phyloP scores from a whole-genome alignment of 1,284 basidiomycete species.

The Sphaerobolus stellatus region DNA sequence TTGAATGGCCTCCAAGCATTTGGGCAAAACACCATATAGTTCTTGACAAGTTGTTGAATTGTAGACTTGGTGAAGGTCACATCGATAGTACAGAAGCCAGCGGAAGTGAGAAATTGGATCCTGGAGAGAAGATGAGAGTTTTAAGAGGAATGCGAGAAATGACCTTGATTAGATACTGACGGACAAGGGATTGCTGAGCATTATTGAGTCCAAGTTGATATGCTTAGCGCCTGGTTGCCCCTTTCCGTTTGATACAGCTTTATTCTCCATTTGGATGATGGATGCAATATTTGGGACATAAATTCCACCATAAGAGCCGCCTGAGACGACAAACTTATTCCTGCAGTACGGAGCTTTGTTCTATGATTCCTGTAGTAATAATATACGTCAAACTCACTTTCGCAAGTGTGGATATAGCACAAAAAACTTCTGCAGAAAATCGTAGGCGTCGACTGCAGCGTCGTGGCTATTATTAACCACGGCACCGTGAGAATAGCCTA shows the following conservation, averaged over 20 bases:
- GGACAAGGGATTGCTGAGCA: slow-evolving; percentile 34
- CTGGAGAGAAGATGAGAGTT: slow-evolving; percentile 15
- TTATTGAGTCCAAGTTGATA: slow-evolving; percentile 34
- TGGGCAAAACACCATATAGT: slow-evolving; percentile 22
- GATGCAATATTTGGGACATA: slow-evolving; percentile 36
- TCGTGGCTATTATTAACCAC: slow-evolving; percentile 29
- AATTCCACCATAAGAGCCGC: slow-evolving; percentile 36
- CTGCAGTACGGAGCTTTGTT: slow-evolving; percentile 15
- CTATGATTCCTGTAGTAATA: not conserved
- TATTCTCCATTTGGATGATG: slow-evolving; percentile 33
- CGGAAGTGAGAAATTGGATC: slow-evolving; percentile 27
- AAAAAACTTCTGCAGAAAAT: slow-evolving; percentile 37
- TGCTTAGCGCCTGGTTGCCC: too few relatives aligned
- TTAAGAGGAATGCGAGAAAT: not conserved
- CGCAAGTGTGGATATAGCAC: slow-evolving; percentile 27
- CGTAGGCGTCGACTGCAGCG: slow-evolving; percentile 33
- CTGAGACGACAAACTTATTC: slow-evolving; percentile 29
- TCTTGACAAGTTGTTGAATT: slow-evolving; percentile 30
- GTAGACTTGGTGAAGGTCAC: slow-evolving; percentile 25
- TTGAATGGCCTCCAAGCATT: slow-evolving; percentile 29
- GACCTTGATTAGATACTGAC: too few relatives aligned
- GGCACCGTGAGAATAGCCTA: slow-evolving; percentile 32
- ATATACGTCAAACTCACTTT: slow-evolving; percentile 17
- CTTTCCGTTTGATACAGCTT: slow-evolving; percentile 18
- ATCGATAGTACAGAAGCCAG: slow-evolving; percentile 31